Evolutionary conservation across 1,139 yeast genomes (phyloP), one percentile per base, ranked within the genome.

Genomic region (Geotrichum carabidarum): DNA sequence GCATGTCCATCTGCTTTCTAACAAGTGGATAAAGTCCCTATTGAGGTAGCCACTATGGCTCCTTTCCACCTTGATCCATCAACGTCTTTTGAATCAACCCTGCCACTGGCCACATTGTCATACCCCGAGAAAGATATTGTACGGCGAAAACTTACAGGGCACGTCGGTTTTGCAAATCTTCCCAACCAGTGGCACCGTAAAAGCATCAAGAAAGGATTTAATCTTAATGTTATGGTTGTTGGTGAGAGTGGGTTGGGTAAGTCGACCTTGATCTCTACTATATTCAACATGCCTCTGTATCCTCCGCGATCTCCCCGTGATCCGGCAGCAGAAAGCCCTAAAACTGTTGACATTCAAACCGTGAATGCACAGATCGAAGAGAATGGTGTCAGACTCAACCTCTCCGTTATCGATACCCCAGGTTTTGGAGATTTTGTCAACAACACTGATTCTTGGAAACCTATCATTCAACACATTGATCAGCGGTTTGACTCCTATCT

Each of bases 141-240:
- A 65, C 85, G 86, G 65, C 84, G 95, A 63, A 88, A 88, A 67
- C 81, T 91, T 64, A 86, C 84, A 62, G 95, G 96, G 6, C 91
- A 86, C 70, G 99, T 94, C 57, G 99, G 99, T 3, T 93, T 94
- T 73, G 96, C 98, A 63, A 94, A 91, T 73, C 79, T 94, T 67
- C 99, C 99, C 57, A 93, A 91, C 71, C 99, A 94, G 76, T 93
- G 98, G 97, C 98, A 93, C 74, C 83, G 96, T 73, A 90, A 88
- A 72, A 85, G 95, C 5, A 84, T 91, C 61, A 85, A 93, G 73
- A 82, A 93, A 70, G 99, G 99, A n/a, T 94, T 93, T 78, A 80
- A 78, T 65, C 81, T 94, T 71, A 94, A 93, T 69, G 46, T 57
- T 15, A 57, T 57, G 59, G 59, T 57, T 22, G 59, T 87, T 58